These are phyloP conservation scores for Wickerhamomyces canadensis DNA, from an alignment of 805 yeast species.

Conservation along the genomic window DNA sequence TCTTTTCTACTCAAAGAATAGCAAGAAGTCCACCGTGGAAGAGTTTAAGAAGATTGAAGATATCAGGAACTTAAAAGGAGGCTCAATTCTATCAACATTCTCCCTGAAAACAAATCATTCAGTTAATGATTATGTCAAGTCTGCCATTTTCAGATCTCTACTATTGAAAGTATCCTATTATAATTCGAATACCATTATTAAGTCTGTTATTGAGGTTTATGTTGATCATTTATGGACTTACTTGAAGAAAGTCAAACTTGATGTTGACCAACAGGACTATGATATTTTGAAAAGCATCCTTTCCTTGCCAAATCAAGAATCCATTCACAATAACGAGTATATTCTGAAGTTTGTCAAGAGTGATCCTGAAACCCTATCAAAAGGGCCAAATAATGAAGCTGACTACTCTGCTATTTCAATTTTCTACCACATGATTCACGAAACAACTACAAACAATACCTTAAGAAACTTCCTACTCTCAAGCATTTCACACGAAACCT, in stretches of 20 bases:
- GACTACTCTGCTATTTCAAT: conserved; percentile 13
- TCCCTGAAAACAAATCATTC: conserved; percentile 10
- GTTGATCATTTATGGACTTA: conserved; percentile 23
- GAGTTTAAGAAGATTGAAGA: conserved; percentile 12
- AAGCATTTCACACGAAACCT: conserved; percentile 17
- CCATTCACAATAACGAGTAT: conserved; percentile 24
- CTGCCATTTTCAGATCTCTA: conserved; percentile 22
- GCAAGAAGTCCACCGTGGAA: conserved; percentile 6
- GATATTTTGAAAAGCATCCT: conserved; percentile 23
- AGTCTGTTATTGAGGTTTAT: conserved; percentile 18
- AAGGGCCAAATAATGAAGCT: conserved; percentile 13
- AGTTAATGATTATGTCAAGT: conserved; percentile 19
- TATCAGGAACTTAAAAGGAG: conserved; percentile 15
- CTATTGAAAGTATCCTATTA: conserved; percentile 16
- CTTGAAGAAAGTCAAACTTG: conserved; percentile 19
- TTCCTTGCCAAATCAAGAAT: conserved; percentile 18
- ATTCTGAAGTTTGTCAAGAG: conserved; percentile 14
- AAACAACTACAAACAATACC: conserved; percentile 18
- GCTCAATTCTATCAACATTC: conserved; percentile 16
- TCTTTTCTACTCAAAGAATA: conserved; percentile 6
- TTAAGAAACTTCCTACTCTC: conserved; percentile 20
- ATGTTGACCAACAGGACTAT: conserved; percentile 14
- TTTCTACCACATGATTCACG: conserved; percentile 17
- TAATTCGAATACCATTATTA: conserved; percentile 15
- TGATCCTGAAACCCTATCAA: conserved; percentile 6